Conservation (phyloP, 768 basidiomycete species). For the Dacryopinax spathularia region DNA sequence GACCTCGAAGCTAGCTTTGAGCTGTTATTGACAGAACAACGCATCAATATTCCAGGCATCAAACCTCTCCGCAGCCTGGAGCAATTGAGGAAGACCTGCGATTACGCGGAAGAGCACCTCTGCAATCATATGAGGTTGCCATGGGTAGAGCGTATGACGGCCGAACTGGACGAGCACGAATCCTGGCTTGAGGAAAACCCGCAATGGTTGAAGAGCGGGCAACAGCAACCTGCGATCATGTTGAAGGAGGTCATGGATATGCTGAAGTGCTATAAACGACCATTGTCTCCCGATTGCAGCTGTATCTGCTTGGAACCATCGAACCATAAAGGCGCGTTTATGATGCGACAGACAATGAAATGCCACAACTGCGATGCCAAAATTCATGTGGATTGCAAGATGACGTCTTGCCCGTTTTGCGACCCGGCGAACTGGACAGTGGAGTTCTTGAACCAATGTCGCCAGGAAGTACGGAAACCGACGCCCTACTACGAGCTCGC, state of each 20-base stretch:
- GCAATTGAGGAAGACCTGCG: constrained; percentile 9
- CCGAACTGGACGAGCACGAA: constrained; percentile 20
- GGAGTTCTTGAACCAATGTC: background rate
- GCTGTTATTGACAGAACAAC: constrained; percentile 7
- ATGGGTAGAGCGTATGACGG: constrained; percentile 16
- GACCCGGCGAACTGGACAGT: background rate
- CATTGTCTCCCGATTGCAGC: background rate
- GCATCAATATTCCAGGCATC: constrained; percentile 14
- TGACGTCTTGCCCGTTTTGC: background rate
- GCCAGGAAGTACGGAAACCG: background rate
- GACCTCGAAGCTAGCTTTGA: constrained; percentile 14
- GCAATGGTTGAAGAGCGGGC: constrained; percentile 14
- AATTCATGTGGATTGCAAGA: background rate
- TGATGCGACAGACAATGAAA: background rate
- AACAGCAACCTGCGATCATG: background rate
- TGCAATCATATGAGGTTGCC: constrained; percentile 17
- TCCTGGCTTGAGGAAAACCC: constrained; percentile 17
- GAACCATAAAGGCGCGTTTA: background rate
- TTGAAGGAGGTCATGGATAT: background rate
- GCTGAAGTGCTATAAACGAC: background rate
- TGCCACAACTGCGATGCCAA: background rate
- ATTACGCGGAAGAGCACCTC: constrained; percentile 13
- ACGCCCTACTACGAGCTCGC: background rate
- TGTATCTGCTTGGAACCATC: background rate
- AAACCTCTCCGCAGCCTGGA: constrained; percentile 11